These are phyloP conservation scores for Ampelocalamus luodianensis DNA, from an alignment of 176 grass and related monocot species.

Conservation along the genomic window DNA sequence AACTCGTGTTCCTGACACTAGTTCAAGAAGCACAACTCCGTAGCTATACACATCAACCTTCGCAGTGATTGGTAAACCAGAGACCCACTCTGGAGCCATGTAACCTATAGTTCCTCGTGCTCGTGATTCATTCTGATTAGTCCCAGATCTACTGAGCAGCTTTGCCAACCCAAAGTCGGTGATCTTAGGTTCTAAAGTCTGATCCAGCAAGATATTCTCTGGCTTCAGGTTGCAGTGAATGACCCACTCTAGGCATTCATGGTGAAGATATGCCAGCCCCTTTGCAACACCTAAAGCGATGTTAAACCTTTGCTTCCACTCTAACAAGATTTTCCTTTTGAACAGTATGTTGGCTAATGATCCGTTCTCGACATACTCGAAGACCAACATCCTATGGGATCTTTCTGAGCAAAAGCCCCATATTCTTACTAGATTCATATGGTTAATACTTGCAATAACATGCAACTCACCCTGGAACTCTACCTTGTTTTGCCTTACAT, in stretches of 20 bases:
- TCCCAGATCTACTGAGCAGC: constrained; percentile 40
- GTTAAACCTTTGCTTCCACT: constrained; percentile 52
- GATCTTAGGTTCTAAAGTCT: constrained; percentile 54
- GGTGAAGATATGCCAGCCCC: constrained; percentile 62
- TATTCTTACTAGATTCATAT: constrained; percentile 60
- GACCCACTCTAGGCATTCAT: constrained; percentile 58
- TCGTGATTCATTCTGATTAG: constrained; percentile 13
- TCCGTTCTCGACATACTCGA: constrained; percentile 50
- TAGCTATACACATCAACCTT: constrained; percentile 57
- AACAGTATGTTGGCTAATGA: constrained; percentile 47
- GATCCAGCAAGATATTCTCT: constrained; percentile 52
- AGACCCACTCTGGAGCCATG: constrained; percentile 59
- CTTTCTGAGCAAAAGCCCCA: constrained; percentile 56
- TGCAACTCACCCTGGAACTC: constrained; percentile 54
- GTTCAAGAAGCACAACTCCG: constrained; percentile 49
- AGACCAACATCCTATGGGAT: constrained; percentile 53
- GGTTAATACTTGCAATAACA: constrained; percentile 53
- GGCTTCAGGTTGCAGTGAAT: constrained; percentile 57
- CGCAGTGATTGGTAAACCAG: constrained; percentile 18
- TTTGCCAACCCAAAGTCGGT: constrained; percentile 51
- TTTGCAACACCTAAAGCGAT: constrained; percentile 54
- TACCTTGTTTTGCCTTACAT: constrained; percentile 37
- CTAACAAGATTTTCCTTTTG: constrained; percentile 18
- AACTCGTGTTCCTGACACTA: constrained; percentile 40
- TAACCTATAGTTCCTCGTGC: constrained; percentile 48